Percentiles rank a stretch among this genome's conserved stretches.
phyloP scores from a whole-genome alignment of 371 early-diverging fungal species.

The Cokeromyces recurvatus region DNA sequence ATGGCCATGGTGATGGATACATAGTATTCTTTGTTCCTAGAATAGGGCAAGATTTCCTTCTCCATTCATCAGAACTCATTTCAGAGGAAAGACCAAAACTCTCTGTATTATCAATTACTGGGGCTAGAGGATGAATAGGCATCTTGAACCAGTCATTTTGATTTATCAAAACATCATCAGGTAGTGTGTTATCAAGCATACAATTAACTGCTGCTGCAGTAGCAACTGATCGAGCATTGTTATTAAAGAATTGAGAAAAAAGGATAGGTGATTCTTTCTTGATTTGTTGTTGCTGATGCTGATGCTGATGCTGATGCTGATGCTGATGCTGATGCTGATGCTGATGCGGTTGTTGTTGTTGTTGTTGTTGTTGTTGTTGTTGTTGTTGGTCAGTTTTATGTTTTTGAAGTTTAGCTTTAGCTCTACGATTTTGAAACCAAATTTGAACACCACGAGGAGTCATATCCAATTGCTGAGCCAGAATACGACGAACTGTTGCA shows the following conservation, averaged over 20 bases:
- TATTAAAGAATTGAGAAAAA: slow-evolving; percentile 14
- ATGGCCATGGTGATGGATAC: no score
- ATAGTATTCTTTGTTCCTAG: no score
- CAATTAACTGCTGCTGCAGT: slow-evolving; percentile 14
- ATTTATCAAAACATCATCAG: not conserved
- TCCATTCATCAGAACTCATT: slow-evolving; percentile 15
- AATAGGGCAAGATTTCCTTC: slow-evolving; percentile 23
- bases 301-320: not conserved
- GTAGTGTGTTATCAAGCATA: slow-evolving; percentile 11
- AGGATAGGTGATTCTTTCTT: slow-evolving; percentile 3
- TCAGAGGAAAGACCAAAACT: not conserved
- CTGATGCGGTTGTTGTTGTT: not conserved
- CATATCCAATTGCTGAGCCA: slow-evolving; percentile 73
- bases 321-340: not conserved
- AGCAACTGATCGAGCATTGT: slow-evolving; percentile 6
- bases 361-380: not conserved
- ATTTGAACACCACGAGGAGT: slow-evolving; percentile 81
- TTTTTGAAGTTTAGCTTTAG: slow-evolving; percentile 56
- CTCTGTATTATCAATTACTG: slow-evolving; percentile 9
- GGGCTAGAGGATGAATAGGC: slow-evolving; percentile 18
- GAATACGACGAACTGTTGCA: slow-evolving; percentile 61
- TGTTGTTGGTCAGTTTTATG: slow-evolving; percentile 4
- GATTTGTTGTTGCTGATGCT: no score
- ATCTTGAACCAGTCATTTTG: slow-evolving; percentile 7
- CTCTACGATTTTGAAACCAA: slow-evolving; percentile 93